These are phyloP conservation scores for Setomelanomma holmii DNA, from an alignment of 2,329 filamentous ascomycete species.

Conservation along the genomic window DNA sequence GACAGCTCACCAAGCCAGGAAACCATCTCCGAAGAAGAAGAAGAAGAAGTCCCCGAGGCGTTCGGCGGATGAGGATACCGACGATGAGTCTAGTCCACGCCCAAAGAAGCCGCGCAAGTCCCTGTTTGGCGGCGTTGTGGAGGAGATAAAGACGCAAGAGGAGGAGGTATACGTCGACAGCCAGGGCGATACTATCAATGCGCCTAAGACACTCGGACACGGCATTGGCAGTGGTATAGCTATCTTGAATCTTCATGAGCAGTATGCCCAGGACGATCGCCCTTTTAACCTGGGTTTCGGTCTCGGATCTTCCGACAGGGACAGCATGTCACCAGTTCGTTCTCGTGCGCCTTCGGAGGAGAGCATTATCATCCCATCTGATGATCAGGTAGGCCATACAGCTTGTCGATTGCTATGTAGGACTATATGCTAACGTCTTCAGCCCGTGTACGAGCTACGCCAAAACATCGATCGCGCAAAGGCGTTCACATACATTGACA, in stretches of 20 bases:
- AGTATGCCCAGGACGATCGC: slow-evolving; percentile 3
- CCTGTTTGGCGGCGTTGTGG: slow-evolving; percentile 17
- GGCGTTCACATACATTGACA: slow-evolving; percentile 42
- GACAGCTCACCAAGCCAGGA: slow-evolving; percentile 3
- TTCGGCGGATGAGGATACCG: slow-evolving; percentile 1
- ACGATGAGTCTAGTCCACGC: slow-evolving; percentile 4
- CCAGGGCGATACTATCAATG: not conserved
- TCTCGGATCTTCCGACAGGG: slow-evolving; percentile 10
- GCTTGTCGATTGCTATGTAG: not conserved
- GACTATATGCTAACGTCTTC: slow-evolving; percentile 3
- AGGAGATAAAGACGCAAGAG: not conserved
- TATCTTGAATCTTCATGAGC: slow-evolving; percentile 17
- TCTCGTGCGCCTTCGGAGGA: slow-evolving; percentile 21
- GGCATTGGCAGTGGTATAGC: slow-evolving; percentile 19
- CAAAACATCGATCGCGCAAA: slow-evolving; percentile 30
- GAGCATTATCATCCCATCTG: slow-evolving; percentile 15
- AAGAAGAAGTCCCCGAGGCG: slow-evolving; percentile 18
- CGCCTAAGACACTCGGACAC: not conserved
- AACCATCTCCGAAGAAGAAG: not conserved
- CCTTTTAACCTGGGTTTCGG: slow-evolving; percentile 10
- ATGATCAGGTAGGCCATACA: slow-evolving; percentile 9
- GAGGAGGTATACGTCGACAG: not conserved
- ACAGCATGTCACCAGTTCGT: slow-evolving; percentile 1
- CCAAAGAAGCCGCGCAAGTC: slow-evolving; percentile 22
- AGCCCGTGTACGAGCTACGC: slow-evolving; percentile 31